Conservation (phyloP, 805 yeast species). For the Ogataea trehaloabstinens region DNA sequence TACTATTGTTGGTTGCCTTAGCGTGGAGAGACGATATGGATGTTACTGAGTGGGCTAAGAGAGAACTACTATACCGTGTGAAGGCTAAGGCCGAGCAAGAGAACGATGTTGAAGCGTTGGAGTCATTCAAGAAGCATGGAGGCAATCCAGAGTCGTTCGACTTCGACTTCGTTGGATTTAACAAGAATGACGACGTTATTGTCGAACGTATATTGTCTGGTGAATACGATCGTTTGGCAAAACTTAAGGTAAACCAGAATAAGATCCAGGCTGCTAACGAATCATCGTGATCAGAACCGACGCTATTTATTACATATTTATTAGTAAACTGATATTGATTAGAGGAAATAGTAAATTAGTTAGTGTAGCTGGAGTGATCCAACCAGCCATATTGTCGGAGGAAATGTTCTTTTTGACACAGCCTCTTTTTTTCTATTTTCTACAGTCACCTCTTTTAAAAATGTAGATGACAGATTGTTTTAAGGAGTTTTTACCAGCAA, state of each 20-base stretch:
- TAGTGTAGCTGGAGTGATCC: neutral
- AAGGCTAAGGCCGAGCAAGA: conserved; percentile 63
- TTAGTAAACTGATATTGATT: conserved; percentile 9
- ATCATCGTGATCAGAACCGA: no score
- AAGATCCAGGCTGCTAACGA: conserved; percentile 5
- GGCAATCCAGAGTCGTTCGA: conserved; percentile 40
- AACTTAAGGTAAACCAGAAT: conserved; percentile 47
- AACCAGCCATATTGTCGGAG: no score
- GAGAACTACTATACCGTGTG: conserved; percentile 75
- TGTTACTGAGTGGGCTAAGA: conserved; percentile 75
- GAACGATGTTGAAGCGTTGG: conserved; percentile 52
- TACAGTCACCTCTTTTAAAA: neutral
- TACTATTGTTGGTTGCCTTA: conserved; percentile 50
- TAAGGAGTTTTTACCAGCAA: neutral
- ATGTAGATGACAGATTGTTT: neutral
- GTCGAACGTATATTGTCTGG: conserved; percentile 81
- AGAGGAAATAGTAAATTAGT: no score
- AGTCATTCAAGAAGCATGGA: conserved; percentile 35
- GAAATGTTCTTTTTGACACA: no score
- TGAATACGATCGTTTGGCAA: conserved; percentile 72
- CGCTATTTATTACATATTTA: conserved; percentile 8
- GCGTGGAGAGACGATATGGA: conserved; percentile 50
- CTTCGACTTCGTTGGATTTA: conserved; percentile 53
- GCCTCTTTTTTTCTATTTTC: neutral
- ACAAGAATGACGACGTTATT: conserved; percentile 70